Evolutionary conservation across 2,329 filamentous ascomycete genomes (phyloP).

Genomic region (Diplodia sapinea): DNA sequence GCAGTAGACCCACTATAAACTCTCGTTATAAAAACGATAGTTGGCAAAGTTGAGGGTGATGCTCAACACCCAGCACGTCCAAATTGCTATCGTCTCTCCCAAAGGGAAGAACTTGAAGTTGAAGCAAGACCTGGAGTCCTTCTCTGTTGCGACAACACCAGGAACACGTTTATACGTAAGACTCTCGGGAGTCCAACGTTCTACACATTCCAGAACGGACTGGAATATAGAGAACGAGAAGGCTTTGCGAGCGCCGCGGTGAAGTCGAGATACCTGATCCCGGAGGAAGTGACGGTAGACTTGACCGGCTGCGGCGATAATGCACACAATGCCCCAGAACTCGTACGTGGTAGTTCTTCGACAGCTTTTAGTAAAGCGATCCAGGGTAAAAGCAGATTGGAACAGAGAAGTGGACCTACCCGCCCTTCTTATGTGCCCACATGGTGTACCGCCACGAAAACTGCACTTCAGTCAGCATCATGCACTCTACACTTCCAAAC

Average conservation of each 20-base stretch:
- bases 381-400: not conserved
- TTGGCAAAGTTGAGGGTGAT: conserved; percentile 11
- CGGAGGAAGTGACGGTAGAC: conserved; percentile 13
- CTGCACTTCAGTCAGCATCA: conserved; percentile 1
- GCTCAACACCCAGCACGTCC: conserved; percentile 15
- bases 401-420: not conserved
- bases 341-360: conserved; percentile 1
- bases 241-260: not conserved
- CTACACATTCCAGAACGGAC: not conserved
- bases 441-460: conserved; percentile 25
- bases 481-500: not conserved
- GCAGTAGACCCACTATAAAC: conserved; percentile 9
- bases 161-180: conserved; percentile 14
- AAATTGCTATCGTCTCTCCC: conserved; percentile 10
- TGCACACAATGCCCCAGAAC: conserved; percentile 8
- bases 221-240: conserved; percentile 6
- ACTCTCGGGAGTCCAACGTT: conserved; percentile 8
- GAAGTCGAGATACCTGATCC: not conserved
- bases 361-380: not conserved
- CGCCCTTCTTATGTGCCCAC: conserved; percentile 17
- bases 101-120: conserved; percentile 13
- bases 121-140: conserved; percentile 19
- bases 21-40: conserved; percentile 20
- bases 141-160: conserved; percentile 1
- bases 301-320: conserved; percentile 1